These are phyloP conservation scores for Solanum paucissectum DNA, from an alignment of 257 asterid genomes.

Conservation along the genomic window DNA sequence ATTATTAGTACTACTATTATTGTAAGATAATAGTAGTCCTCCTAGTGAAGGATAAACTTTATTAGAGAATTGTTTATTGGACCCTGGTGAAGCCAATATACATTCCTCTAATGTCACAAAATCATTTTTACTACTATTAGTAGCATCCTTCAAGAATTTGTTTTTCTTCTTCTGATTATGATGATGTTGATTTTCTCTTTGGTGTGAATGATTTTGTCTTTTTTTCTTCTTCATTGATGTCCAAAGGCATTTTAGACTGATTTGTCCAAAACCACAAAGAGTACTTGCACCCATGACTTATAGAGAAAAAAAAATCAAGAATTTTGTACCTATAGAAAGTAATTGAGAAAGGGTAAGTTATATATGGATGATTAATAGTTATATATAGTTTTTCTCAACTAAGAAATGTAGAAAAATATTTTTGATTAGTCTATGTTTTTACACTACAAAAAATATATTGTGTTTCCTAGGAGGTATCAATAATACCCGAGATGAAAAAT, in stretches of 20 bases:
- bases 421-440: background rate
- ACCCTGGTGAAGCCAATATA: constrained; percentile 32
- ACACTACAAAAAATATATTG: background rate
- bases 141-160: background rate
- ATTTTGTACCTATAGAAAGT: background rate
- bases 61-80: constrained; percentile 11
- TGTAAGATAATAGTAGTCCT: background rate
- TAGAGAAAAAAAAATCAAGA: background rate
- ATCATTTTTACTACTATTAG: background rate
- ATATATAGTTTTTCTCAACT: background rate
- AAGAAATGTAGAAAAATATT: background rate
- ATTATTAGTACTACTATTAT: background rate
- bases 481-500: background rate
- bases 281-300: constrained; percentile 17
- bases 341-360: background rate
- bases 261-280: constrained; percentile 20
- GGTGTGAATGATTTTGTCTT: background rate
- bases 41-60: constrained; percentile 35
- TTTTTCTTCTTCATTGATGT: constrained; percentile 5
- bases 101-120: constrained; percentile 30
- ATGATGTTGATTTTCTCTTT: constrained; percentile 4
- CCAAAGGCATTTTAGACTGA: constrained; percentile 17
- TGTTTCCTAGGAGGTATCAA: background rate
- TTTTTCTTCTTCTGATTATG: background rate
- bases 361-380: background rate